Percentiles rank a stretch among this genome's conserved stretches.
These are phyloP conservation scores for Raphanus raphanistrum DNA, from an alignment of 345 rosid genomes.

Conservation along the genomic window DNA sequence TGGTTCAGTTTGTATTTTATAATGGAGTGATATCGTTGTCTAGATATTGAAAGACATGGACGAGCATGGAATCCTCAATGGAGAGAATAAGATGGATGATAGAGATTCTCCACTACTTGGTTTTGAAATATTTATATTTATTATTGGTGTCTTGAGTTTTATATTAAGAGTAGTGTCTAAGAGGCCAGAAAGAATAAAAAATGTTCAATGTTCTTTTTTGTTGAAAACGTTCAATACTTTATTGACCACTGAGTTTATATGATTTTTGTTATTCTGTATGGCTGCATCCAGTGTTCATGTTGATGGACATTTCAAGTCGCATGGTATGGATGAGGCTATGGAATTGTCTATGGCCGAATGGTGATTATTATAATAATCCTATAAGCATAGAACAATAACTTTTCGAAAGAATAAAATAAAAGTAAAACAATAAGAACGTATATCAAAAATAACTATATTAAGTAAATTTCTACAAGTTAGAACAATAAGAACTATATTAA, in stretches of 20 bases:
- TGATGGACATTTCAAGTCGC: too few species aligned
- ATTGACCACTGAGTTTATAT: too few species aligned
- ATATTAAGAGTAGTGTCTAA: neutral
- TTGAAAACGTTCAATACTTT: too few species aligned
- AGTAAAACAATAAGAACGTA: too few species aligned
- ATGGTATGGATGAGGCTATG: too few species aligned
- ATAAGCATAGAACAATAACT: too few species aligned
- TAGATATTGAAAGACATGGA: neutral
- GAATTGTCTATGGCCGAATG: too few species aligned
- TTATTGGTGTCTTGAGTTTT: neutral
- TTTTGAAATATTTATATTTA: neutral
- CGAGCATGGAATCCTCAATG: neutral
- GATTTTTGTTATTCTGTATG: too few species aligned
- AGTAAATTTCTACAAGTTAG: neutral
- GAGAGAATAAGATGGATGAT: neutral
- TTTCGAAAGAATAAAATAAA: too few species aligned
- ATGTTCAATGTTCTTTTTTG: neutral
- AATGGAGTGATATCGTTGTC: neutral
- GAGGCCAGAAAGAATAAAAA: neutral
- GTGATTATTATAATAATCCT: too few species aligned
- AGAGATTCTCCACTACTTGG: neutral
- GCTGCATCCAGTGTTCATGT: too few species aligned
- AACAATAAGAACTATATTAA: neutral
- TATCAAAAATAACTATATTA: neutral
- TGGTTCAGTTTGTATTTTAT: neutral